These are phyloP conservation scores for Spatholobus suberectus DNA, from an alignment of 306 rosid genomes.

Conservation along the genomic window DNA sequence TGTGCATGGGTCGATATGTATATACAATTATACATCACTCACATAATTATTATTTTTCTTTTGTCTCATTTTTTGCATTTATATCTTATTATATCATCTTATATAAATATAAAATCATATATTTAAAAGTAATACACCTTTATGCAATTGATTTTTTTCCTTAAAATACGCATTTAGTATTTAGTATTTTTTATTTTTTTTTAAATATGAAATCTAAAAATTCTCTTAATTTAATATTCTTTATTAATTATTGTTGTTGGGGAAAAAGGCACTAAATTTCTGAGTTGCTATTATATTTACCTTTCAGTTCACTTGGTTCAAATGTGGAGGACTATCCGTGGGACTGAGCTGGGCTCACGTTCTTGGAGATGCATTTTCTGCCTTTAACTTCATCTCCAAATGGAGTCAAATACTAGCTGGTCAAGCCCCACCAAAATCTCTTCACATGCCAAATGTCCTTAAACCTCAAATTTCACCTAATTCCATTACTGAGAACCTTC, in stretches of 20 bases:
- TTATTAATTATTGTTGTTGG: background rate
- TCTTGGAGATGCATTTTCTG: slow-evolving; percentile 80
- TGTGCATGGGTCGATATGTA: too few relatives aligned
- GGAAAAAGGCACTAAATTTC: background rate
- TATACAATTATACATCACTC: too few relatives aligned
- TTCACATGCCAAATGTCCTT: slow-evolving; percentile 23
- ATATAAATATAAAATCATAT: too few relatives aligned
- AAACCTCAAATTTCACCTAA: slow-evolving; percentile 13
- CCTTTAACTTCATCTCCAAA: slow-evolving; percentile 59
- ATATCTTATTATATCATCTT: too few relatives aligned
- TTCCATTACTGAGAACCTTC: slow-evolving; percentile 38
- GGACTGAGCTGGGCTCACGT: slow-evolving; percentile 91
- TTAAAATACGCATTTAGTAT: too few relatives aligned
- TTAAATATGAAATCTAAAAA: background rate
- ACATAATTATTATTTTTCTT: too few relatives aligned
- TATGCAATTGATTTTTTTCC: too few relatives aligned
- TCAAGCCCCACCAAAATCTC: slow-evolving; percentile 44
- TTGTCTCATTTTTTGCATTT: too few relatives aligned
- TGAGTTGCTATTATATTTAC: background rate
- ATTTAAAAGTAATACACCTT: too few relatives aligned
- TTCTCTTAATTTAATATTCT: background rate
- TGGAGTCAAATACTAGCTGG: slow-evolving; percentile 61
- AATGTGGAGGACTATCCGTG: slow-evolving; percentile 75
- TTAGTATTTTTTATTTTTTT: too few relatives aligned
- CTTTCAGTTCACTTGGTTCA: slow-evolving; percentile 67